Evolutionary conservation across 2,329 filamentous ascomycete species (phyloP).

Genomic region (Parastagonospora nodorum): DNA sequence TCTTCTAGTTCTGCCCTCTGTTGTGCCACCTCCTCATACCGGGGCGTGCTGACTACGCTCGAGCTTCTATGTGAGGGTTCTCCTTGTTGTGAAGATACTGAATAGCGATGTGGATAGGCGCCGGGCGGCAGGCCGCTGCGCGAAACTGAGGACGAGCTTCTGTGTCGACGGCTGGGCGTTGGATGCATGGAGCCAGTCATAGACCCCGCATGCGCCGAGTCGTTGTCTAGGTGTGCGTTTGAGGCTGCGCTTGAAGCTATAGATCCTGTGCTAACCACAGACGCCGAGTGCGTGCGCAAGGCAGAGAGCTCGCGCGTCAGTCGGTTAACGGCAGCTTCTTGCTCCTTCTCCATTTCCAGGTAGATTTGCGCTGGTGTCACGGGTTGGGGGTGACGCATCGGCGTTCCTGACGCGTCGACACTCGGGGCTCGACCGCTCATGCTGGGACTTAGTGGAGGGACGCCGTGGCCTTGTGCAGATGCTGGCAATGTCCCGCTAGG

Average conservation of each 20-base stretch:
- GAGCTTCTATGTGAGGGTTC: constrained; percentile 31
- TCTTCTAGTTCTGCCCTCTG: constrained; percentile 54
- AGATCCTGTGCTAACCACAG: constrained; percentile 61
- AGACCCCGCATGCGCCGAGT: constrained; percentile 49
- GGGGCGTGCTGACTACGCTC: constrained; percentile 44
- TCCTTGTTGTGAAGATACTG: constrained; percentile 37
- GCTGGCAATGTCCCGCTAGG: constrained; percentile 38
- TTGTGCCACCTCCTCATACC: constrained; percentile 51
- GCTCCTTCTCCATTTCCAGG: constrained; percentile 88
- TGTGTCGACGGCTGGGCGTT: constrained; percentile 60
- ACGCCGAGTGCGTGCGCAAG: constrained; percentile 72
- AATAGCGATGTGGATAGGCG: constrained; percentile 37
- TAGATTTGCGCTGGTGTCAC: constrained; percentile 89
- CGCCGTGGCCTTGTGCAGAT: constrained; percentile 29
- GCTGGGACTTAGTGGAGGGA: constrained; percentile 45
- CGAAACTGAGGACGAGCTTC: constrained; percentile 61
- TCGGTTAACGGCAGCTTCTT: constrained; percentile 93
- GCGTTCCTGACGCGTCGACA: constrained; percentile 58
- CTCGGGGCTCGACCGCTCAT: constrained; percentile 27
- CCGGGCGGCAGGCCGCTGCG: constrained; percentile 31
- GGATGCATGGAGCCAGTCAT: constrained; percentile 57
- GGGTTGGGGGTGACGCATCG: constrained; percentile 83
- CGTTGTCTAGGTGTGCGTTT: constrained; percentile 52
- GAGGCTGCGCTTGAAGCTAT: constrained; percentile 59
- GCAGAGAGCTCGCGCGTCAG: constrained; percentile 85